Conservation (phyloP, 148 eudicot species). For the Vaccinium vitisidaea region DNA sequence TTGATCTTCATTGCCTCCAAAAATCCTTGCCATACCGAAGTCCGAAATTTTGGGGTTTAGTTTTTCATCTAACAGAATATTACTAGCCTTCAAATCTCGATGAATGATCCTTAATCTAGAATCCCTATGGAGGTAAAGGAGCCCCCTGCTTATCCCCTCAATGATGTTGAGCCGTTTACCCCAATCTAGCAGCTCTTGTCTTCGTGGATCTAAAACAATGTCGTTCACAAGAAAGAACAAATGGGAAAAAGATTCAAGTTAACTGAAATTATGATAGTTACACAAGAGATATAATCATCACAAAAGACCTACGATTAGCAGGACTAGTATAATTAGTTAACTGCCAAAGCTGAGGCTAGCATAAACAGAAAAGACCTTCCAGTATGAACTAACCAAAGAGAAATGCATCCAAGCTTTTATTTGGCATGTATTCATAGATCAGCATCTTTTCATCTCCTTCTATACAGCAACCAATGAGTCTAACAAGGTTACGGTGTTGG, state of each 20-base stretch:
- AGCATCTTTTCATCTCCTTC: conserved; percentile 48
- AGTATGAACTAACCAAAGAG: conserved; percentile 40
- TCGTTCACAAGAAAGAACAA: background rate
- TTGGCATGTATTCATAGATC: conserved; percentile 19
- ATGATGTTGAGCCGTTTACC: conserved; percentile 41
- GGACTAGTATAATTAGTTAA: background rate
- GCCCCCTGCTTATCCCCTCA: conserved; percentile 53
- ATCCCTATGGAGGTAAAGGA: conserved; percentile 57
- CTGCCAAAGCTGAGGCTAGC: background rate
- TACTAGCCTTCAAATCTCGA: conserved; percentile 51
- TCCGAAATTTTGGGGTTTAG: conserved; percentile 53
- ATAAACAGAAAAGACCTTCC: background rate
- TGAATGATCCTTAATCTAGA: conserved; percentile 52
- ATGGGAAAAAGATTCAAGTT: background rate
- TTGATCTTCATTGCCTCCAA: conserved; percentile 52
- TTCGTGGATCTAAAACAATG: conserved; percentile 17
- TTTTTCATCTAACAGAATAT: conserved; percentile 43
- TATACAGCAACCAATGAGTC: conserved; percentile 45
- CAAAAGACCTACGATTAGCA: background rate
- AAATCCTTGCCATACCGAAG: conserved; percentile 61
- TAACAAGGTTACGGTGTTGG: conserved; percentile 60
- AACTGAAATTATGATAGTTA: background rate
- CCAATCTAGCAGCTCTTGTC: conserved; percentile 37
- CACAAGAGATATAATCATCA: background rate
- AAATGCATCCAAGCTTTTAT: conserved; percentile 41